Evolutionary conservation across 2,329 filamentous ascomycete genomes (phyloP), one percentile per base, ranked within the genome.

Genomic region (Colletotrichum neosansevieriae): DNA sequence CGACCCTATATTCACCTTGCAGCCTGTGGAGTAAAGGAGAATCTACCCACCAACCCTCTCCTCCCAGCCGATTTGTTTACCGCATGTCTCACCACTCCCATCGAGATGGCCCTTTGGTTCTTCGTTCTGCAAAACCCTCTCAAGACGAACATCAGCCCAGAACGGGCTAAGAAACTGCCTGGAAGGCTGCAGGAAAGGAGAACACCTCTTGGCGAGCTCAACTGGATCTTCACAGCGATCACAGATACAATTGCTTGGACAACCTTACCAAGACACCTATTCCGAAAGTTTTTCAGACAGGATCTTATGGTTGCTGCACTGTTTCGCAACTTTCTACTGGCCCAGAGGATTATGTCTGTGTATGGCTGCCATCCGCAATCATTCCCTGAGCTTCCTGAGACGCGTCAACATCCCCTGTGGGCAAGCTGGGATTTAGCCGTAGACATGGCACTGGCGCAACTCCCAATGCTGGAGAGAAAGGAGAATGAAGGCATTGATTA

Each of bases 161-260:
- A 96, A 69, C 89, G 95, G 73, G 94, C 95, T 47, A 92, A 94
- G 78, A 93, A 94, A 75, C 91, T 99, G 17, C 94, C 95, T 3
- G 96, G 96, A 38, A 91, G 94, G 70, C 87, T 98, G 47, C 95
- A 97, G 76, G 96, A 99, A 80, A 88, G 96, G 69, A 88, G 96
- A 75, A 98, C 96, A 57, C 96, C 96, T 9, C 86, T 99, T 38
- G 96, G 96, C 70, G 96, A 99, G 81, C 84, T 99, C 13, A 99
- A 99, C 76, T 99, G 96, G 96, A 99, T 99, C 40, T 98, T 99
- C 76, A 99, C 96, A 0, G 96, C 96, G 62, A 98, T 99, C 72
- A 99, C 96, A 0, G 96, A 99, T 77, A 98, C 95, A 1, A 99
- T 99, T 74, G 96, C 96, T 0, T 99, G 96, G 96, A 98, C 97